Percentiles rank a stretch among this genome's conserved stretches.
Conservation (phyloP, 306 rosid species). For the Hippophae tibetana region DNA sequence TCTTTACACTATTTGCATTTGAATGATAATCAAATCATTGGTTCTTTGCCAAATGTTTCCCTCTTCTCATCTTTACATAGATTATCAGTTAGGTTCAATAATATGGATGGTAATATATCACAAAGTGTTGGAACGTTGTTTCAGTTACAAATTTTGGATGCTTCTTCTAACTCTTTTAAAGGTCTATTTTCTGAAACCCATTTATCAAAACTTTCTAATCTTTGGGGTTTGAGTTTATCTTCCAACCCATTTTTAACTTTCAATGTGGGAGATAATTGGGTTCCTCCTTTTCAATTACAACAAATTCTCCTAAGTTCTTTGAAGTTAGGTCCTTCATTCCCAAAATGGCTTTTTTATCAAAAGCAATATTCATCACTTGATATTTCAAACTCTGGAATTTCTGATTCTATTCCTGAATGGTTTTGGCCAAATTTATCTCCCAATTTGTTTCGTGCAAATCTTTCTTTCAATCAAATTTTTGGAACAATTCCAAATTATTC, state of each 20-base stretch:
- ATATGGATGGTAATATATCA: conserved; percentile 2
- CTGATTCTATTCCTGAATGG: conserved; percentile 2
- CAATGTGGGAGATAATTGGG: background rate
- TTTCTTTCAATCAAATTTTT: background rate
- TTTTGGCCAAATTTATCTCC: conserved; percentile 1
- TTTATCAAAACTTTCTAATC: conserved; percentile 3
- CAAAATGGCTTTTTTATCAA: conserved; percentile 22
- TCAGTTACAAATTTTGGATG: background rate
- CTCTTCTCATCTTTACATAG: conserved; percentile 2
- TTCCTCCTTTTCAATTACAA: conserved; percentile 12
- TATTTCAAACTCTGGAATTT: background rate
- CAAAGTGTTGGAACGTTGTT: conserved; percentile 1
- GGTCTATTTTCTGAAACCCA: background rate
- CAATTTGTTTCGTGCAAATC: background rate
- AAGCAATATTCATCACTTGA: background rate
- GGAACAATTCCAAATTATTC: background rate
- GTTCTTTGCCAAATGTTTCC: conserved; percentile 7
- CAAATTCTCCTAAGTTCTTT: rapidly evolving
- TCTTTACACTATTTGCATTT: background rate
- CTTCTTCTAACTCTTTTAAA: background rate
- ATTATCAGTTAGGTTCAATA: background rate
- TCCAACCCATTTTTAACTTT: conserved; percentile 1
- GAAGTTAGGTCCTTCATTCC: conserved; percentile 4
- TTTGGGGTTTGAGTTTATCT: background rate
- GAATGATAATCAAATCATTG: background rate